These are phyloP conservation scores for Geranomyces michiganensis DNA, from an alignment of 192 early-diverging fungal genomes.

Conservation along the genomic window DNA sequence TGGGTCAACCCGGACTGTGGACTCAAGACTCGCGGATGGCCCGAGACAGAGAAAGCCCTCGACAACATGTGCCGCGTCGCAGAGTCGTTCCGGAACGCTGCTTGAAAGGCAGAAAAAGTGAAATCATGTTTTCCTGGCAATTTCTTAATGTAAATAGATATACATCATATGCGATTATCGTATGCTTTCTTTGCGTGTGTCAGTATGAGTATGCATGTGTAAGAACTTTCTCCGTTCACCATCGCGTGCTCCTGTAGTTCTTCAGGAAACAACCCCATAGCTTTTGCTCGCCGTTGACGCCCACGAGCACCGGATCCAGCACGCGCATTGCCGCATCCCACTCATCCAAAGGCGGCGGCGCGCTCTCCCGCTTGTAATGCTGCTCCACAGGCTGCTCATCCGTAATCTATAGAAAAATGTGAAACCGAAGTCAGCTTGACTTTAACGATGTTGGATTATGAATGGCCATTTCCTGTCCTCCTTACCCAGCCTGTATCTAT, in stretches of 20 bases:
- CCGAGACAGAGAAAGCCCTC: constrained; percentile 85
- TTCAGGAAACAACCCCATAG: constrained; percentile 62
- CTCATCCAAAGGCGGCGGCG: constrained; percentile 59
- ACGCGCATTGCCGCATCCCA: constrained; percentile 59
- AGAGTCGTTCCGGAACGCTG: constrained; percentile 22
- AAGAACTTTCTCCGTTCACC: constrained; percentile 33
- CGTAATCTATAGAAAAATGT: no score
- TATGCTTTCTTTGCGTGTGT: no score
- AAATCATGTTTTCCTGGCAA: no score
- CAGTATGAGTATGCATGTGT: no score
- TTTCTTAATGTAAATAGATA: no score
- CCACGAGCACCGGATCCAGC: constrained; percentile 54
- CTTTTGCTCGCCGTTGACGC: constrained; percentile 52
- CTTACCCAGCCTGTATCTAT: constrained; percentile 54
- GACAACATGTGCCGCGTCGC: constrained; percentile 68
- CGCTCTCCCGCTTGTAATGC: constrained; percentile 44
- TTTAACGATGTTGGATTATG: no score
- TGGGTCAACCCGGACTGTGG: constrained; percentile 99
- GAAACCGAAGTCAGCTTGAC: no score
- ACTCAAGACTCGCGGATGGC: constrained; percentile 94
- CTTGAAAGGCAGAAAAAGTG: no score
- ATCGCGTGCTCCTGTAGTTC: constrained; percentile 55
- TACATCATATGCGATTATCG: no score
- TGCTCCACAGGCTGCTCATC: constrained; percentile 59
- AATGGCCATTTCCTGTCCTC: no score